Conservation (phyloP, 208 protist genomes). For the Leishmania braziliensis region DNA sequence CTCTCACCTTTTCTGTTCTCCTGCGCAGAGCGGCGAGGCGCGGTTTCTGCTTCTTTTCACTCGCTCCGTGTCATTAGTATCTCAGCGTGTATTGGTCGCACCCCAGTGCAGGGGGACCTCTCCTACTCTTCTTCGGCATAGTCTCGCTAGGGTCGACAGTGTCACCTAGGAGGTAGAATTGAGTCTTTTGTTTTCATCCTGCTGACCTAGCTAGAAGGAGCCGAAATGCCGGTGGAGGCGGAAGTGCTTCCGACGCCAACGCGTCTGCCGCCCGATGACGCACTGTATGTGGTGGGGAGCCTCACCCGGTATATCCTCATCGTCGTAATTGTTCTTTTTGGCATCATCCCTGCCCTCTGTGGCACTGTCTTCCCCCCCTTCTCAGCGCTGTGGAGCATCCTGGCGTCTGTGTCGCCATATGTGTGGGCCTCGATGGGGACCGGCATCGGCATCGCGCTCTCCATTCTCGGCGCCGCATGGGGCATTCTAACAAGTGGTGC, state of each 20-base stretch:
- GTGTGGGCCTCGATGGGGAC: conserved; percentile 82
- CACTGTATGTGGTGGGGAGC: conserved; percentile 57
- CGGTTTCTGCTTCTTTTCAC: neutral
- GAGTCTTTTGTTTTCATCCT: neutral
- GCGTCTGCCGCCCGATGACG: conserved; percentile 83
- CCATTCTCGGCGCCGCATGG: conserved; percentile 88
- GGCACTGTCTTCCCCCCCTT: conserved; percentile 86
- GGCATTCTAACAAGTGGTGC: conserved; percentile 89
- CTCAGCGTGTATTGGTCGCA: neutral
- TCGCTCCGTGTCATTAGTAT: neutral
- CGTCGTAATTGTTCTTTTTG: conserved; percentile 75
- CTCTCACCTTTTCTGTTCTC: neutral
- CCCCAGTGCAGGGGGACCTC: neutral
- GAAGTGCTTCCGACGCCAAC: conserved; percentile 81
- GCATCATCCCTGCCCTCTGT: conserved; percentile 67
- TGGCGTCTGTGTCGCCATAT: conserved; percentile 74
- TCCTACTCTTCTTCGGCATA: neutral
- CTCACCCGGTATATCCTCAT: conserved; percentile 55
- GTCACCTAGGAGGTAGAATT: neutral
- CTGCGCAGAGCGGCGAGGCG: neutral
- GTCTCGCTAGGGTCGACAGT: neutral
- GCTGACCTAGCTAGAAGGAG: neutral
- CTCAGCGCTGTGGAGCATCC: conserved; percentile 72
- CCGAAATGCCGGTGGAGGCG: conserved; percentile 73
- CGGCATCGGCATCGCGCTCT: conserved; percentile 79